Evolutionary conservation across 1,139 yeast species (phyloP).

Genomic region (Taphrina confusa): DNA sequence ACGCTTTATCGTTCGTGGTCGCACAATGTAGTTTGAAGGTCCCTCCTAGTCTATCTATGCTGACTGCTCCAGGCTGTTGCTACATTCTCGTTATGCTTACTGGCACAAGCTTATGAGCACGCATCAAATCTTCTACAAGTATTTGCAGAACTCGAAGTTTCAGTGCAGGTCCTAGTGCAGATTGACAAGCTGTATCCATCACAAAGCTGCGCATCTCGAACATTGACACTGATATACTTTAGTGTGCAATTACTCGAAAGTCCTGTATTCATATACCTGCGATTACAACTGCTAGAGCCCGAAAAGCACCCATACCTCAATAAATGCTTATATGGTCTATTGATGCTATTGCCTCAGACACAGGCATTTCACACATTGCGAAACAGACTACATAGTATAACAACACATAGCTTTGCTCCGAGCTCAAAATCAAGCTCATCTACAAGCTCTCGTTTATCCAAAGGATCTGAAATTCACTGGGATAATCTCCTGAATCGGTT

Average conservation of each 20-base stretch:
- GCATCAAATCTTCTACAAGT: slow-evolving; percentile 78
- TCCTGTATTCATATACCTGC: slow-evolving; percentile 80
- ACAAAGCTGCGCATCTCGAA: not conserved
- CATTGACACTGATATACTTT: not conserved
- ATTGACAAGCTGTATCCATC: slow-evolving; percentile 58
- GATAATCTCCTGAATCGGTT: slow-evolving; percentile 11
- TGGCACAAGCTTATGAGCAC: slow-evolving; percentile 86
- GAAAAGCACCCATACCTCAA: slow-evolving; percentile 77
- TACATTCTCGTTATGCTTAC: slow-evolving; percentile 76
- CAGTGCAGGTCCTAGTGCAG: slow-evolving; percentile 70
- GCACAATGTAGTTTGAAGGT: slow-evolving; percentile 52
- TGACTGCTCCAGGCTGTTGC: slow-evolving; percentile 61
- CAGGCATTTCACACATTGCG: slow-evolving; percentile 82
- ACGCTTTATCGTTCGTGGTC: slow-evolving; percentile 89
- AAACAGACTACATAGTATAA: slow-evolving; percentile 66
- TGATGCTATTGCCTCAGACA: slow-evolving; percentile 94
- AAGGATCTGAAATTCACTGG: slow-evolving; percentile 14
- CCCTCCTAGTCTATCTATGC: not conserved
- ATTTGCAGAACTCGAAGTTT: slow-evolving; percentile 72
- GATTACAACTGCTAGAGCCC: slow-evolving; percentile 86
- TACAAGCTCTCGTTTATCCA: not conserved
- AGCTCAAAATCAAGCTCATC: slow-evolving; percentile 1
- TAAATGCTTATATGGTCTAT: slow-evolving; percentile 84
- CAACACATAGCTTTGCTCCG: slow-evolving; percentile 2
- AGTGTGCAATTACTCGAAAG: slow-evolving; percentile 74